Base-by-base conservation (phyloP, 2,329 filamentous ascomycete species). In the Penicillium janthinellum region DNA sequence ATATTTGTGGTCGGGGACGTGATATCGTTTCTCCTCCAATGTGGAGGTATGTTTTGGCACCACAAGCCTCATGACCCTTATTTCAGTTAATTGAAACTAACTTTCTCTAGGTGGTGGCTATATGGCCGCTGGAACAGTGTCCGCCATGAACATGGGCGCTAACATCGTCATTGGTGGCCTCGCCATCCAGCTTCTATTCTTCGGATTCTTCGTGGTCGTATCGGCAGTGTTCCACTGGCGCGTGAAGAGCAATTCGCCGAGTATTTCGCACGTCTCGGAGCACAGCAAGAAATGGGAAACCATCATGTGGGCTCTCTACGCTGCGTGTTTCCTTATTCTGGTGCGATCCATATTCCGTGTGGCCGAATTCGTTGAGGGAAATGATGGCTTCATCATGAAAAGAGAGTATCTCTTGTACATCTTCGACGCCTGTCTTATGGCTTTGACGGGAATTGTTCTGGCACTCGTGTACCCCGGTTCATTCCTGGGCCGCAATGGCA, bases 181-280 rank as follows among this genome's bases (percentile, higher is more conserved):
- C 2, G 72, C 83, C 39, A 70, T 87, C n/a, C 86, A 89, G 66
- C 78, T 88, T 42, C 51, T 84, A 53, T 79, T 84, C 58, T 87
- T 88, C 61, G 79, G 77, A n/a, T 72, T 87, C 45, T 88, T 88
- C 68, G 73, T 84, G 37, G 58, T 79, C 5, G 79, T 80, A 3
- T 78, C 83, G 0, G 63, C 77, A 2, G 59, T 82, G 0, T 86
- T 86, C 73, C 81, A 87, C 62, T 56, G 12, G 74, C 77, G 1
- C 74, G 71, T 55, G 55, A 65, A 60, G 17, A 55, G 54, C 22
- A 39, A 48, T 4, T 37, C 15, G 6, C 4, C 20, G 15, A 35
- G 12, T 50, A 25, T 35, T 25, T 41, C 49, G 10, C 49, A 52
- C 41, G 17, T 8, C 8, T n/a, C 5, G 17, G 49, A 39, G 12